Base-by-base conservation (phyloP, 139 green algal genomes). In the Haematococcus lacustris region DNA sequence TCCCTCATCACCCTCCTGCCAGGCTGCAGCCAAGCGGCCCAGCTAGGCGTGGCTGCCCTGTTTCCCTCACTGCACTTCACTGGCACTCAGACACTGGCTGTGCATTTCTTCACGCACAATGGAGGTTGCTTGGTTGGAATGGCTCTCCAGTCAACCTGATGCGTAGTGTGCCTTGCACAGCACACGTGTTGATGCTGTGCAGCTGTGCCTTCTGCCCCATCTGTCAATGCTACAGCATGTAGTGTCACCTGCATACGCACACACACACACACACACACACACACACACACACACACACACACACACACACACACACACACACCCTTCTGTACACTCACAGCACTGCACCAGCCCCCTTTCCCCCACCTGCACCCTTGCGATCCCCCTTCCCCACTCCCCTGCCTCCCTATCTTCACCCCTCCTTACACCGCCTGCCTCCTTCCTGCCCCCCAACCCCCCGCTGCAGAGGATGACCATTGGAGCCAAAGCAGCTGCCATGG, bases 221-320 rank as follows among this genome's bases (percentile, higher is more conserved):
- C 13, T 57, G 47, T 13, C 47, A 13, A 57, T 57, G 21, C 13
- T 57, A 21, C 13, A 28, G 13, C 13, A 57, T 57, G 47, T n/a
- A 63, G 26, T 33, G 26, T 37, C 53, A 63, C 53, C 32, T 28
- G 33, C 53, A 63, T 28, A 63, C 53, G 33, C 53, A 63, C 47
- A 57, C 47, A 57, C 47, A 57, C 47, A 57, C 47, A 57, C 47
- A 57, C 47, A 57, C 47, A 57, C 47, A 57, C 47, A 57, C 47
- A 57, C 47, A 57, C 47, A 57, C 47, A 57, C 47, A 57, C 47
- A 57, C 47, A 57, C 47, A 57, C 47, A 57, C 47, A 57, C 47
- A 57, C 47, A 57, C 47, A 57, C 47, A 57, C 47, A 57, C 47
- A 57, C 47, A 57, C 47, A 57, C 47, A 57, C 47, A 57, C 47